A percentile compares a stretch with the other conserved stretches of the same genome.
phyloP scores from a whole-genome alignment of 1,139 yeast species.

The Arxiozyma bovina region DNA sequence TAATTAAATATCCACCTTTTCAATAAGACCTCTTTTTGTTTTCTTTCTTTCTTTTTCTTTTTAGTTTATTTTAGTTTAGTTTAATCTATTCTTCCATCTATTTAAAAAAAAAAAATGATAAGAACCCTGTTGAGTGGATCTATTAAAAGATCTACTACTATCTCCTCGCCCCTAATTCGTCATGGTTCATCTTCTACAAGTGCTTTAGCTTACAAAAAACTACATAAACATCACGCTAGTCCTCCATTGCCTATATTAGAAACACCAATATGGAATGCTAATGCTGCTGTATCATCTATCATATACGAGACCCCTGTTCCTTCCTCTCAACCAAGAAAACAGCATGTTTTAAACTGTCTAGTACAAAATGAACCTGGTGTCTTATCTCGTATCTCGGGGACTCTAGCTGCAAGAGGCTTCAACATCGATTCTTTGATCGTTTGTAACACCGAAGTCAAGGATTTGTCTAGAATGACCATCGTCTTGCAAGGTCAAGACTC shows the following conservation, averaged over 20 bases:
- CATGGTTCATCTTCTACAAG: conserved; percentile 60
- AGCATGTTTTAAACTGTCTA: conserved; percentile 89
- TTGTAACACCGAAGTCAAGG: conserved; percentile 92
- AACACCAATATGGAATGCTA: conserved; percentile 91
- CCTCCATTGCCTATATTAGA: conserved; percentile 94
- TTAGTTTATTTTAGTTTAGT: not conserved
- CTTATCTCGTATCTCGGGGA: conserved; percentile 83
- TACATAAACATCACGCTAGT: conserved; percentile 76
- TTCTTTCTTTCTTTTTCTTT: too few species aligned
- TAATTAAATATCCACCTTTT: too few species aligned
- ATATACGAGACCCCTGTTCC: conserved; percentile 87
- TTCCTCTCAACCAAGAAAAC: conserved; percentile 54
- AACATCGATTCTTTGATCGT: conserved; percentile 95
- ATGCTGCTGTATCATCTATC: conserved; percentile 90
- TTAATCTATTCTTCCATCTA: not conserved
- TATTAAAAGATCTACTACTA: not conserved
- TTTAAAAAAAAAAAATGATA: conserved; percentile 2
- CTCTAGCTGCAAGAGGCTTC: conserved; percentile 95
- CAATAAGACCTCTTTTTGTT: too few species aligned
- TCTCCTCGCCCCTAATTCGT: conserved; percentile 6
- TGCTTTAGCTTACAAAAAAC: conserved; percentile 86
- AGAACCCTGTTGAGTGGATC: conserved; percentile 8
- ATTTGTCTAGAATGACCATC: conserved; percentile 92
- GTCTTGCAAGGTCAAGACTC: conserved; percentile 93
- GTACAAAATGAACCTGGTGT: conserved; percentile 99